phyloP scores from a whole-genome alignment of 176 grass and related monocot genomes.

The Oryza glumipatula region DNA sequence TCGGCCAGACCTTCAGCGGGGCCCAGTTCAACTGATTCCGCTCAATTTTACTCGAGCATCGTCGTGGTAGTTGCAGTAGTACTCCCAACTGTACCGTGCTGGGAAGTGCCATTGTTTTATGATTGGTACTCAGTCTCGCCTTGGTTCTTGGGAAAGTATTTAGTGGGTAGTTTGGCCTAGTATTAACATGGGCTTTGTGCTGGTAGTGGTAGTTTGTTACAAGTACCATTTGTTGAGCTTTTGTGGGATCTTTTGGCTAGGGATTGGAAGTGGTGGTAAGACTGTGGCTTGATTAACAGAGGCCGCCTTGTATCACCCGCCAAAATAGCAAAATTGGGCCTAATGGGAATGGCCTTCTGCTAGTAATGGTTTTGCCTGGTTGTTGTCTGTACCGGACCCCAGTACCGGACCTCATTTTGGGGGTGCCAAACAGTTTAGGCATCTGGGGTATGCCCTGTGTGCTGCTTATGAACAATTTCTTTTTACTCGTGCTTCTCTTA shows the following conservation, averaged over 20 bases:
- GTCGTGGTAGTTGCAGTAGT: neutral
- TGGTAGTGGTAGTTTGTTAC: neutral
- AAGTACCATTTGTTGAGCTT: neutral
- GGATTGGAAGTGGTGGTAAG: slow-evolving; percentile 59
- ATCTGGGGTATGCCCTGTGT: neutral
- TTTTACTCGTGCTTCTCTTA: no score
- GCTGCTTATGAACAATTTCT: neutral
- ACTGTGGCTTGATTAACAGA: neutral
- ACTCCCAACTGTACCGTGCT: slow-evolving; percentile 36
- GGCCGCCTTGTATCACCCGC: slow-evolving; percentile 61
- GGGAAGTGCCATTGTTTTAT: slow-evolving; percentile 55
- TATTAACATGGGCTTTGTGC: slow-evolving; percentile 34
- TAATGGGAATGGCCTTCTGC: slow-evolving; percentile 25
- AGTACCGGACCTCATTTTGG: neutral
- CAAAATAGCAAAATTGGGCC: slow-evolving; percentile 27
- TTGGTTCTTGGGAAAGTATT: slow-evolving; percentile 29
- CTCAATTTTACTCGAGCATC: neutral
- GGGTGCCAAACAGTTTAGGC: neutral
- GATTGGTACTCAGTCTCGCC: slow-evolving; percentile 13
- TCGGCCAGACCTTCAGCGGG: slow-evolving; percentile 80
- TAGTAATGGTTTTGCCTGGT: neutral
- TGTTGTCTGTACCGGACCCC: neutral
- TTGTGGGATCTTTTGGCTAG: slow-evolving; percentile 14
- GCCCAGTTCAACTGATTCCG: slow-evolving; percentile 57
- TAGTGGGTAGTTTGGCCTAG: slow-evolving; percentile 25